A percentile compares a stretch with the other conserved stretches of the same genome.
These are phyloP conservation scores for Diplosphaera chodatii DNA, from an alignment of 139 green algal species.

Conservation along the genomic window DNA sequence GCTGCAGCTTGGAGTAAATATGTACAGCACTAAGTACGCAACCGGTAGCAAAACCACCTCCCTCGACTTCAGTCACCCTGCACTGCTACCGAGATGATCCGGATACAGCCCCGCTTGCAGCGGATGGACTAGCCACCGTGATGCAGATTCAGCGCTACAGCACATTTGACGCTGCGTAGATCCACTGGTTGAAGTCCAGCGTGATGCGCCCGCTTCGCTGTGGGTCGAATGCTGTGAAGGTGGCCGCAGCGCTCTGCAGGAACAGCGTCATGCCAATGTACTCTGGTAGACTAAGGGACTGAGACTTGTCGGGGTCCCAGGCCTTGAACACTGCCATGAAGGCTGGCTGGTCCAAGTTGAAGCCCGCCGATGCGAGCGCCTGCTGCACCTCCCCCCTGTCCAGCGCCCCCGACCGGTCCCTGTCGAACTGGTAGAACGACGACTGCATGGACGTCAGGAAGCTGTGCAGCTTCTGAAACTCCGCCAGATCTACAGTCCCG, in stretches of 20 bases:
- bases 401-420: conserved; percentile 19
- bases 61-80: too few species aligned
- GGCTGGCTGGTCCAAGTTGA: too few species aligned
- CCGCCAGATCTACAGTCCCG: conserved; percentile 19
- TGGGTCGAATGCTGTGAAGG: conserved; percentile 52
- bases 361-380: conserved; percentile 12
- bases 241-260: conserved; percentile 42
- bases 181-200: conserved; percentile 53
- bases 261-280: conserved; percentile 65
- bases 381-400: conserved; percentile 22
- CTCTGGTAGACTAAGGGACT: conserved; percentile 38
- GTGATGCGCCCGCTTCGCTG: conserved; percentile 20
- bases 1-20: too few species aligned
- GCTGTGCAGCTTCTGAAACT: conserved; percentile 41
- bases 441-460: conserved; percentile 43
- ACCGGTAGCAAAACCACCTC: too few species aligned
- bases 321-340: background rate
- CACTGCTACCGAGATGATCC: too few species aligned
- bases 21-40: too few species aligned
- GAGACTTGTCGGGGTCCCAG: conserved; percentile 32
- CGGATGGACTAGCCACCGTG: too few species aligned
- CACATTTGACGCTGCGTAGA: background rate
- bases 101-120: too few species aligned
- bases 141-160: background rate
- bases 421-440: conserved; percentile 34